Evolutionary conservation across 108 stramenopile species (phyloP), one percentile per base, ranked within the genome.

Genomic region (Cyclotella sp.): DNA sequence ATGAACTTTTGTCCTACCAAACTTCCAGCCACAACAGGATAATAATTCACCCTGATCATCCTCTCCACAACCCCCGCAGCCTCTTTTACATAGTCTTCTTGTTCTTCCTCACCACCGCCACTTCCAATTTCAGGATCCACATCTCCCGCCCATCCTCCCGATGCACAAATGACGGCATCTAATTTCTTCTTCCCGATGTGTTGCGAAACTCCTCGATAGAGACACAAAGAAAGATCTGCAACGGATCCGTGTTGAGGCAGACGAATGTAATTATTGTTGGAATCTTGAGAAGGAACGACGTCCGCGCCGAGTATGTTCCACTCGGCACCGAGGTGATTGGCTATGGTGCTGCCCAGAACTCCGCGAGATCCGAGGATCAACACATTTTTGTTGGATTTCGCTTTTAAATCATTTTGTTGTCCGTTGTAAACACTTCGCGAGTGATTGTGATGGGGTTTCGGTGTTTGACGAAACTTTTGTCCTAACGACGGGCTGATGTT

Each of bases 321-420:
- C 12, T 62, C 69, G 49, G 64, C 24, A 44, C 72, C 44, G 39
- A 92, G 71, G 57, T 85, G 86, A 13, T 52, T 62, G 27, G 72
- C 61, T 18, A 94, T 57, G 12, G 82, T 64, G 30, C 64, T 62
- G 10, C 93, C 93, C 40, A 94, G 75, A 19, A 54, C 54, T 34
- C 93, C 93, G 27, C 84, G 86, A 12, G 93, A 94, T 52, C 91
- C 93, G 0, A 94, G 57, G n/a, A 94, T 81, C 10, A 94, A 81
- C n/a, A 88, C 79, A 27, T 81, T 87, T 49, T 71, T 84, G n/a
- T 41, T 70, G 29, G 69, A 19, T 43, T 27, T 39, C n/a, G 30
- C 7, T 28, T 11, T 41, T 6, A 12, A 13, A 14, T 41, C 62
- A 41, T 6, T 2, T 2, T 47, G 47, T 22, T 64, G 44, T 22